Evolutionary conservation across 1,284 basidiomycete genomes (phyloP).

Genomic region (Testicularia cyperi): DNA sequence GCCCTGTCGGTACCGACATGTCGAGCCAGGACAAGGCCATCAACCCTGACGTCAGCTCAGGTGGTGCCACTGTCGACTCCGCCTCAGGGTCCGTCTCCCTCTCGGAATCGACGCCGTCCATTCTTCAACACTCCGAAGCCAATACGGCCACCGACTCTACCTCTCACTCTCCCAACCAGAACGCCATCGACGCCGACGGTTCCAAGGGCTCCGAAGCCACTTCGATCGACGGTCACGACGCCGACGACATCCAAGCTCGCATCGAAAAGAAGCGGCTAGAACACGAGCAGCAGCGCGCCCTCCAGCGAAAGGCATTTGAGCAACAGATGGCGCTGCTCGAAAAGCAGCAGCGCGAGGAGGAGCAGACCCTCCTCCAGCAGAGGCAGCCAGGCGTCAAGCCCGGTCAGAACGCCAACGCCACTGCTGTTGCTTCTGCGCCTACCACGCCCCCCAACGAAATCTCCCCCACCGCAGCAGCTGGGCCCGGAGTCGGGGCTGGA

Average conservation of each 20-base stretch:
- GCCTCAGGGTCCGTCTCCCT: constrained; percentile 25
- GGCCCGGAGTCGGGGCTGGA: no score
- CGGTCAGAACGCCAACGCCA: not conserved
- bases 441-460: constrained; percentile 31
- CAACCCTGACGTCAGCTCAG: constrained; percentile 4
- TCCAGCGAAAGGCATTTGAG: constrained; percentile 47
- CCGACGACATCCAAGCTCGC: constrained; percentile 26
- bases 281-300: constrained; percentile 46
- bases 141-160: constrained; percentile 20
- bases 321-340: constrained; percentile 47
- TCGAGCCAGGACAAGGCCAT: constrained; percentile 7
- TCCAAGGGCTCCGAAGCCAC: not conserved
- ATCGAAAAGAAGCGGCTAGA: constrained; percentile 47
- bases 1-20: constrained; percentile 6
- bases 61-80: constrained; percentile 9
- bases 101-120: constrained; percentile 33
- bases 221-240: constrained; percentile 3
- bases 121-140: constrained; percentile 11
- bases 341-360: constrained; percentile 45
- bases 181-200: constrained; percentile 8
- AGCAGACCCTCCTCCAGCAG: constrained; percentile 32
- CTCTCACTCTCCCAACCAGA: constrained; percentile 8
- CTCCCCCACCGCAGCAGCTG: constrained; percentile 3
- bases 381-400: constrained; percentile 1
- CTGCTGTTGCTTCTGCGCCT: constrained; percentile 29